Base-by-base conservation (phyloP, 306 rosid genomes). In the Mucuna pruriens region DNA sequence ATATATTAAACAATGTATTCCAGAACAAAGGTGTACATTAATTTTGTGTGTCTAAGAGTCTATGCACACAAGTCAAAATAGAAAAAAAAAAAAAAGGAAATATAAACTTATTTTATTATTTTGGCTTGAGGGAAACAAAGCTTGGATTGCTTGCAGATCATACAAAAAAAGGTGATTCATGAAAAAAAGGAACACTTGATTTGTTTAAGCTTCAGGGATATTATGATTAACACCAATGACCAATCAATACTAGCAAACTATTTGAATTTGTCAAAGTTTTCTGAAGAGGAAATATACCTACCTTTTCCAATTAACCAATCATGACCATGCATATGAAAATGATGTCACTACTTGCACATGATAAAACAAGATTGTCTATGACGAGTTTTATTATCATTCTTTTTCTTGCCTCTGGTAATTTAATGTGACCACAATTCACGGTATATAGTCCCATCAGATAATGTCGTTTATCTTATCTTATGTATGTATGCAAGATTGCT, bases 211-310 rank as follows among this genome's bases (percentile, higher is more conserved):
- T 39, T 54, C 15, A 17, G 39, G 11, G 26, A 40, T 44, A 55
- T 40, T 26, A 66, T 74, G 52, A 74, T 69, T 12, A 69, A 75
- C 51, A 54, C 62, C 52, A 44, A 51, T 29, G 60, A 81, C 60
- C 40, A 45, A 74, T 31, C 63, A 82, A 65, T 9, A 74, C 42
- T 9, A 52, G 62, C 22, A 68, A 46, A 68, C 6, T 42, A 38
- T 67, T 38, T 80, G 55, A 65, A 20, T 71, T 49, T 74, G 76
- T 75, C 52, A 45, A 84, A 65, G 65, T 61, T 71, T 79, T 71
- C 23, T 38, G 54, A 72, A 34, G 71, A 42, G 16, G 79, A 82
- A 75, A 75, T 75, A 20, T 84, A 80, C 78, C 79, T 70, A 75
- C 74, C 72, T 40, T 54, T 67, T 45, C 48, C 77, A 46, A 79